These are phyloP conservation scores for Claviceps capensis DNA, from an alignment of 2,329 filamentous ascomycete species.

Conservation along the genomic window DNA sequence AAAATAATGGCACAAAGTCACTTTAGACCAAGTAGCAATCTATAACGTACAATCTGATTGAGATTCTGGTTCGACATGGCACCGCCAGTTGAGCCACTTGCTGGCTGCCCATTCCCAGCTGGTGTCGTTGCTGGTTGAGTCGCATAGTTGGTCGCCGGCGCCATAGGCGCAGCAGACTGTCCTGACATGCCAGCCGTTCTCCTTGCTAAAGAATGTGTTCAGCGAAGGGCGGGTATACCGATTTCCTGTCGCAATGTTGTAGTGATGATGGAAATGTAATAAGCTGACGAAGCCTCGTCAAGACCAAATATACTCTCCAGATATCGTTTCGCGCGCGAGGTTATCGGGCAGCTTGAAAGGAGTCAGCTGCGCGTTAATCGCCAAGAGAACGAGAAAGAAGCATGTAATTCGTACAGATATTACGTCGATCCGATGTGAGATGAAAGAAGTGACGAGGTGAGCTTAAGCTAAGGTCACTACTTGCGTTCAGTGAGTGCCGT, in stretches of 20 bases:
- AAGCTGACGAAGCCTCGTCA: too few relatives aligned
- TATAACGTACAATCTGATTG: constrained; percentile 77
- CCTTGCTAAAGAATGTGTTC: background rate
- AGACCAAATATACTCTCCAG: background rate
- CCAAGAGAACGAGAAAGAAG: background rate
- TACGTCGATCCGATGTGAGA: background rate
- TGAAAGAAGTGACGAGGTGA: background rate
- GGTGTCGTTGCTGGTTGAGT: constrained; percentile 21
- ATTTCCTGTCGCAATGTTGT: background rate
- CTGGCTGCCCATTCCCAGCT: constrained; percentile 15
- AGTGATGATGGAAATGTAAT: background rate
- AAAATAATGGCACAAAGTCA: constrained; percentile 9
- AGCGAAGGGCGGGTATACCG: background rate
- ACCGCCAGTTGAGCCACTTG: constrained; percentile 19
- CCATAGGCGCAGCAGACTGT: constrained; percentile 16
- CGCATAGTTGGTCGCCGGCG: constrained; percentile 18
- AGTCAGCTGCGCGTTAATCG: background rate
- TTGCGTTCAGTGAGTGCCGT: background rate
- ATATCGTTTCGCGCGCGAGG: background rate
- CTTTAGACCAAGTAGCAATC: constrained; percentile 22
- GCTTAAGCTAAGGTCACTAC: background rate
- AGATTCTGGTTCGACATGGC: constrained; percentile 73
- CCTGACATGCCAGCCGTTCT: constrained; percentile 18
- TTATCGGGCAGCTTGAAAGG: background rate
- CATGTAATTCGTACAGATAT: background rate